Evolutionary conservation across 2,329 filamentous ascomycete genomes (phyloP).

Genomic region (Metarhizium sp.): DNA sequence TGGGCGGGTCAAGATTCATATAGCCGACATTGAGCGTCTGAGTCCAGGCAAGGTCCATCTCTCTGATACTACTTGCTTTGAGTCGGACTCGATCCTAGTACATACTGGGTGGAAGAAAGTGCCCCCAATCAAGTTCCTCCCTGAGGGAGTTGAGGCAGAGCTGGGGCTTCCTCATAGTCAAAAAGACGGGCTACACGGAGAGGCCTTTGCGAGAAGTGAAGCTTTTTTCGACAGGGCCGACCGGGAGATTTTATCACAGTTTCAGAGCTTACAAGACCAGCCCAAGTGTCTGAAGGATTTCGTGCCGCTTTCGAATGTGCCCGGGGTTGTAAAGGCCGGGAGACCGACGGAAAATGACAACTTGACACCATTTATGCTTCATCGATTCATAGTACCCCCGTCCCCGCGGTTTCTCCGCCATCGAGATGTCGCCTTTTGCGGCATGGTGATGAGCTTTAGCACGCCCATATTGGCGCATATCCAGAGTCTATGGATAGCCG

Average conservation of each 20-base stretch:
- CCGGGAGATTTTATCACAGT: constrained; percentile 40
- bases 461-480: constrained; percentile 29
- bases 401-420: constrained; percentile 21
- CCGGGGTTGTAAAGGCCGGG: constrained; percentile 19
- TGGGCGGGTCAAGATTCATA: constrained; percentile 42
- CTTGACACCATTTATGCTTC: constrained; percentile 31
- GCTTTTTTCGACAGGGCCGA: constrained; percentile 36
- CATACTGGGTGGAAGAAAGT: constrained; percentile 50
- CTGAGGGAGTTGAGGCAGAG: constrained; percentile 33
- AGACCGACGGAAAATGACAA: constrained; percentile 17
- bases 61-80: constrained; percentile 34
- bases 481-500: constrained; percentile 43
- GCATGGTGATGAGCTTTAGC: constrained; percentile 30
- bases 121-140: constrained; percentile 42
- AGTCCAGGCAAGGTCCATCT: constrained; percentile 38
- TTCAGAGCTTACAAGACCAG: constrained; percentile 42
- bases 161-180: constrained; percentile 38
- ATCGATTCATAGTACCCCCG: constrained; percentile 35
- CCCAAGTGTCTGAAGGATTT: constrained; percentile 38
- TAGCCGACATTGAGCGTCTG: constrained; percentile 41
- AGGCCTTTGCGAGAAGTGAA: constrained; percentile 23
- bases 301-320: constrained; percentile 29
- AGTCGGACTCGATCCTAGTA: constrained; percentile 43
- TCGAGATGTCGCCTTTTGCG: constrained; percentile 35
- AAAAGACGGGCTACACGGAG: constrained; percentile 9